Percentiles rank a stretch among this genome's conserved stretches.
These are phyloP conservation scores for Musa troglodytarum DNA, from an alignment of 176 grass and related monocot species.

Conservation along the genomic window DNA sequence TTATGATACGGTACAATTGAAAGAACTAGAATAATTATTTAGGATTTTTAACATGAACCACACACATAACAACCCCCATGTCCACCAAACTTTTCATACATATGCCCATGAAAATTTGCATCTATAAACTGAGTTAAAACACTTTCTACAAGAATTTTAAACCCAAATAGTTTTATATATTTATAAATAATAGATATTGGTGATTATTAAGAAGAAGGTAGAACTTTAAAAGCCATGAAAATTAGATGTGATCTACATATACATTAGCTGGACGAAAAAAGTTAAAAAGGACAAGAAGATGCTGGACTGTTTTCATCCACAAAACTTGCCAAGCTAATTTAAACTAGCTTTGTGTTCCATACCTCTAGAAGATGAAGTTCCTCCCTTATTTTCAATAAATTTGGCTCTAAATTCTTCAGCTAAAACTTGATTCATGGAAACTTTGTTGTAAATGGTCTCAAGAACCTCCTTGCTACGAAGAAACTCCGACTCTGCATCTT, in stretches of 20 bases:
- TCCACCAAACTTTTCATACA: too few species aligned
- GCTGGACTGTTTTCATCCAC: neutral
- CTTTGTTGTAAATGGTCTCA: slow-evolving; percentile 46
- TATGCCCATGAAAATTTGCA: too few species aligned
- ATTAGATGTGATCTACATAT: neutral
- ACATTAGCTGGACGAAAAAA: neutral
- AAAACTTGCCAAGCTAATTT: slow-evolving; percentile 1
- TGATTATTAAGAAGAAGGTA: neutral
- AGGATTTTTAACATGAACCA: too few species aligned
- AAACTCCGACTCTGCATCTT: slow-evolving; percentile 49
- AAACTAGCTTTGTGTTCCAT: neutral
- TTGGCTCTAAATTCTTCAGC: slow-evolving; percentile 85
- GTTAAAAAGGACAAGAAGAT: neutral
- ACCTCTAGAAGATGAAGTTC: slow-evolving; percentile 22
- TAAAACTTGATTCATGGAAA: slow-evolving; percentile 64
- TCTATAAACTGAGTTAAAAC: too few species aligned
- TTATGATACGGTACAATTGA: too few species aligned
- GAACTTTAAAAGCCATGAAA: neutral
- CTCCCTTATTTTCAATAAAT: slow-evolving; percentile 54
- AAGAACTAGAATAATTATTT: too few species aligned
- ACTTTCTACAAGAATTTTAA: too few species aligned
- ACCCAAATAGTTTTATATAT: too few species aligned
- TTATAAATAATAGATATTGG: too few species aligned
- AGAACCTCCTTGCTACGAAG: slow-evolving; percentile 46
- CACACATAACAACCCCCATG: too few species aligned